These are phyloP conservation scores for Ophiorrhiza pumila DNA, from an alignment of 257 asterid genomes.

Conservation along the genomic window DNA sequence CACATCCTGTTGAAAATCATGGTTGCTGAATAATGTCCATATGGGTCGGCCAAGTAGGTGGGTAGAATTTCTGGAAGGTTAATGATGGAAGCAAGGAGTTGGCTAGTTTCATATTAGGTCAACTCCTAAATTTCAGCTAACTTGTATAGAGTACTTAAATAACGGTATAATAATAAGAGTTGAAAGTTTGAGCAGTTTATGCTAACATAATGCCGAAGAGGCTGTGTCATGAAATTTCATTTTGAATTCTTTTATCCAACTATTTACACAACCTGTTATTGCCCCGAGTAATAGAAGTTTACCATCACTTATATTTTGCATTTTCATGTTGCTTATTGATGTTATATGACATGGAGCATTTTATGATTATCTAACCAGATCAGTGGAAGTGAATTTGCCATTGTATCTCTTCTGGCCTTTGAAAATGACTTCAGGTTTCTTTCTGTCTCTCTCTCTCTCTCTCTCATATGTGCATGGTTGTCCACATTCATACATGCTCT, in stretches of 20 bases:
- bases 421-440: slow-evolving; percentile 77
- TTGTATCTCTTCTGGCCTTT: slow-evolving; percentile 65
- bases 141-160: neutral
- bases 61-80: neutral
- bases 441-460: slow-evolving; percentile 20
- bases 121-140: neutral
- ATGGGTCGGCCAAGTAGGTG: neutral
- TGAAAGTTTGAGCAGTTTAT: neutral
- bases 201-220: neutral
- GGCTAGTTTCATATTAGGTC: neutral
- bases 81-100: neutral
- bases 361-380: slow-evolving; percentile 40
- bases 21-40: neutral
- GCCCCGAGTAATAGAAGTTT: neutral
- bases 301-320: neutral
- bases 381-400: slow-evolving; percentile 73
- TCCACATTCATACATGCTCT: neutral
- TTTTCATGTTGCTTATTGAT: neutral
- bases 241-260: neutral
- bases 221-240: neutral
- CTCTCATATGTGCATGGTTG: neutral
- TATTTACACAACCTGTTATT: neutral
- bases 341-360: slow-evolving; percentile 7
- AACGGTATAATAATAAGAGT: neutral
- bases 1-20: neutral